Percentiles rank a stretch among this genome's conserved stretches.
phyloP scores from a whole-genome alignment of 176 grass and related monocot genomes.

The Pontederia paniculata region DNA sequence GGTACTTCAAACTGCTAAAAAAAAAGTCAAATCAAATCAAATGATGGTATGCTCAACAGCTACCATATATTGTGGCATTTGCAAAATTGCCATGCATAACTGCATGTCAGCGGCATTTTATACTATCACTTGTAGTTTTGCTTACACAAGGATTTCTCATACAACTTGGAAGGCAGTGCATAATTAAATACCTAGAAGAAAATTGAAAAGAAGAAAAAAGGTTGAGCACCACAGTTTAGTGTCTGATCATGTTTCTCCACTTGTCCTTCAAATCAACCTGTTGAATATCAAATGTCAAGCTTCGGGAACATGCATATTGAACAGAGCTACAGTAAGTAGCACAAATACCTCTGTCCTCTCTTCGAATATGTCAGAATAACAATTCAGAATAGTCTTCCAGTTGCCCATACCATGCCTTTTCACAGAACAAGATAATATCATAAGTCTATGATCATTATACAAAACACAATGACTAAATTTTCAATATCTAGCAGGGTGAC shows the following conservation, averaged over 20 bases:
- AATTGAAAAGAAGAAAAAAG: neutral
- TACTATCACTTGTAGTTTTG: no score
- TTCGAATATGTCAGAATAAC: constrained; percentile 12
- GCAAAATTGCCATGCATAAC: no score
- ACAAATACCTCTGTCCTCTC: constrained; percentile 30
- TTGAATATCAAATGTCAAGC: neutral
- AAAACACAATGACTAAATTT: neutral
- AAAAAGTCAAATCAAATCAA: no score
- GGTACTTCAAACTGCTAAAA: no score
- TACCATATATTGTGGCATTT: no score
- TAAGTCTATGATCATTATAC: neutral
- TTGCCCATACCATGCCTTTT: constrained; percentile 28
- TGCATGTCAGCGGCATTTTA: no score
- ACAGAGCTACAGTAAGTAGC: neutral
- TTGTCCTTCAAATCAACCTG: constrained; percentile 22
- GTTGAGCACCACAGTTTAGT: neutral
- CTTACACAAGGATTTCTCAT: no score
- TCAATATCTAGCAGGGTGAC: neutral
- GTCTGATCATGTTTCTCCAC: constrained; percentile 18
- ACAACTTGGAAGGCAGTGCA: no score
- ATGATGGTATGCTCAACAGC: no score
- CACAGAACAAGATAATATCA: neutral
- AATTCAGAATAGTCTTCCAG: constrained; percentile 24
- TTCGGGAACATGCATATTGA: no score
- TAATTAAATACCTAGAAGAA: no score